These are phyloP conservation scores for Vickermania ingenoplastis DNA, from an alignment of 208 protist species.

Conservation along the genomic window DNA sequence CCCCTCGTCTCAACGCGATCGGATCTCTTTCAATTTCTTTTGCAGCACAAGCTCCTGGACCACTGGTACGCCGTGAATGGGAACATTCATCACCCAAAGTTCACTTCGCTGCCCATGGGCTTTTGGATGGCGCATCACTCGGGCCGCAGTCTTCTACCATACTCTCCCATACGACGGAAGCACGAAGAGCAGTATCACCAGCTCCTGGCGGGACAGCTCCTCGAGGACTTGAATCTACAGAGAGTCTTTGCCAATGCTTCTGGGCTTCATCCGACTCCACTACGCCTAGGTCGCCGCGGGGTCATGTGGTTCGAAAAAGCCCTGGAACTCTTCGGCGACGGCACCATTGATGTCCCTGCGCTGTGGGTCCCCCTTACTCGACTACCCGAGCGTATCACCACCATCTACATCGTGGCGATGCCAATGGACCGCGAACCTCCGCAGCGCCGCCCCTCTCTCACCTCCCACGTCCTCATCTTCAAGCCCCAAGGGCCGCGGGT, in stretches of 20 bases:
- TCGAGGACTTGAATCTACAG: neutral
- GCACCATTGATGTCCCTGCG: neutral
- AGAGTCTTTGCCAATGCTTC: neutral
- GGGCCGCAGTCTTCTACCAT: neutral
- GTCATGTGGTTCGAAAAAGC: neutral
- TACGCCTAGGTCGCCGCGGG: neutral
- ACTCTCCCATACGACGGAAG: neutral
- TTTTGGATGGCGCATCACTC: neutral
- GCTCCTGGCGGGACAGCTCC: neutral
- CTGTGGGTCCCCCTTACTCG: neutral
- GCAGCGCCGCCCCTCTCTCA: neutral
- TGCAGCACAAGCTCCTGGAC: neutral
- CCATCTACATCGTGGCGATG: neutral
- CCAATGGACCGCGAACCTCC: neutral
- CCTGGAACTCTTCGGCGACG: neutral
- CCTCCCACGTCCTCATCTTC: neutral
- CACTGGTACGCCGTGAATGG: neutral
- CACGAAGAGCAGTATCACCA: neutral
- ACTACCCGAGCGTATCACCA: neutral
- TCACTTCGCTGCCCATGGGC: neutral
- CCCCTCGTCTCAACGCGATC: neutral
- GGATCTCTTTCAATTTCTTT: neutral
- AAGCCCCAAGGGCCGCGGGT: neutral
- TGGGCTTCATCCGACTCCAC: neutral
- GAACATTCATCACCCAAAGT: neutral